Evolutionary conservation across 768 basidiomycete genomes (phyloP).

Genomic region (Kwoniella newhampshirensis): DNA sequence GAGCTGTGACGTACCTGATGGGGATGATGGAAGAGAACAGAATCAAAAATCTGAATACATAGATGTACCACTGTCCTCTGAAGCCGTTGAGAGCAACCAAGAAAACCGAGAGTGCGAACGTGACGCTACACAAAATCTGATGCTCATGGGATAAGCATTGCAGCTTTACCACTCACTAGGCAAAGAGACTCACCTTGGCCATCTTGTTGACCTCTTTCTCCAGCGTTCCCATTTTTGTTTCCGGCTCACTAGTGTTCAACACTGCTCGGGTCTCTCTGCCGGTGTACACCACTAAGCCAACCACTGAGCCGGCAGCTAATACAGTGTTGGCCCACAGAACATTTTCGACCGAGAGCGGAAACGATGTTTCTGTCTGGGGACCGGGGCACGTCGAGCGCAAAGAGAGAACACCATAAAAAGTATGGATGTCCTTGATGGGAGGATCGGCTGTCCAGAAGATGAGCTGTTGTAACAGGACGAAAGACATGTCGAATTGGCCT

Average conservation of each 20-base stretch:
- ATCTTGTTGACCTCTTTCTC: constrained; percentile 93
- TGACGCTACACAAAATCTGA: constrained; percentile 90
- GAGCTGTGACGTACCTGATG: constrained; percentile 70
- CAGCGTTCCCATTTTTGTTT: constrained; percentile 86
- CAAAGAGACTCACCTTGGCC: constrained; percentile 69
- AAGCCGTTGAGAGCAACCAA: constrained; percentile 96
- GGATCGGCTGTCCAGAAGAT: constrained; percentile 67
- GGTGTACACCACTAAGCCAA: constrained; percentile 92
- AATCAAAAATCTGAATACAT: constrained; percentile 93
- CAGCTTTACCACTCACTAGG: not conserved
- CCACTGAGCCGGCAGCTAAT: constrained; percentile 86
- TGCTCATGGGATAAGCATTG: not conserved
- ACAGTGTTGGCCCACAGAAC: constrained; percentile 97
- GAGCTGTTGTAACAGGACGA: no score
- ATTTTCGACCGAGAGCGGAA: constrained; percentile 89
- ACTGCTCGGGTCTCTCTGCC: constrained; percentile 93
- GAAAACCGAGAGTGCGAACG: constrained; percentile 83
- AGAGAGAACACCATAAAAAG: constrained; percentile 90
- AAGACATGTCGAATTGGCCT: constrained; percentile 47
- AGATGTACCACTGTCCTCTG: constrained; percentile 91
- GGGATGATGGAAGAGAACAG: constrained; percentile 99
- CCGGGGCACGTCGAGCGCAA: constrained; percentile 40
- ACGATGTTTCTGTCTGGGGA: constrained; percentile 46
- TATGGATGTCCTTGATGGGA: constrained; percentile 94
- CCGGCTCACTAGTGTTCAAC: constrained; percentile 97